Evolutionary conservation across 2,329 filamentous ascomycete genomes (phyloP).

Genomic region (Dissoconium aciculare): DNA sequence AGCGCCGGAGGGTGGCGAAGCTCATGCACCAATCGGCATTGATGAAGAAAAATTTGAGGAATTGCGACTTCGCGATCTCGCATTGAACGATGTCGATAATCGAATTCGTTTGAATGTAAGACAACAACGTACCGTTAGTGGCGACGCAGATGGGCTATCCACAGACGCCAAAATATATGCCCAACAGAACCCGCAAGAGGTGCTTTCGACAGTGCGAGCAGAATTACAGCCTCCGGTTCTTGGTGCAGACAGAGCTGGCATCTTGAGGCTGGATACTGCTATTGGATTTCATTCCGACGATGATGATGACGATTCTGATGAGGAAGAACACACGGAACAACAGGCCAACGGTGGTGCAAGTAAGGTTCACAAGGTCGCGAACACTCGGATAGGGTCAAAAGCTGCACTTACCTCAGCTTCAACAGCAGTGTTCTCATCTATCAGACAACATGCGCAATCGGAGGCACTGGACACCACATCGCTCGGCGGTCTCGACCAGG

Average conservation of each 20-base stretch:
- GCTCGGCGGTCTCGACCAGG: slow-evolving; percentile 24
- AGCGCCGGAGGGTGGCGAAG: slow-evolving; percentile 58
- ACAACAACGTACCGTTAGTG: slow-evolving; percentile 66
- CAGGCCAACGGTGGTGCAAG: slow-evolving; percentile 11
- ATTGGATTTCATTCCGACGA: slow-evolving; percentile 57
- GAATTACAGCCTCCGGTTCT: slow-evolving; percentile 41
- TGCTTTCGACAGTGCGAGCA: slow-evolving; percentile 48
- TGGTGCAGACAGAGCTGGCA: slow-evolving; percentile 18
- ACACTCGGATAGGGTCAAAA: slow-evolving; percentile 52
- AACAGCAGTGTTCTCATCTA: slow-evolving; percentile 49
- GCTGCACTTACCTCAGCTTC: slow-evolving; percentile 50
- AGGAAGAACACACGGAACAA: slow-evolving; percentile 14
- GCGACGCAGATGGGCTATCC: slow-evolving; percentile 29
- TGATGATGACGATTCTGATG: slow-evolving; percentile 42
- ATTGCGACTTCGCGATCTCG: slow-evolving; percentile 65
- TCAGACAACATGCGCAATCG: slow-evolving; percentile 35
- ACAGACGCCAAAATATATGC: slow-evolving; percentile 44
- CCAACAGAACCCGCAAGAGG: slow-evolving; percentile 53
- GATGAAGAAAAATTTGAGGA: slow-evolving; percentile 62
- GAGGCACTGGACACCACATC: slow-evolving; percentile 15
- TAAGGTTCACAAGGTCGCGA: slow-evolving; percentile 26
- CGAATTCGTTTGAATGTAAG: slow-evolving; percentile 75
- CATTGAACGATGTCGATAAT: slow-evolving; percentile 55
- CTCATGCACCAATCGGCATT: slow-evolving; percentile 48
- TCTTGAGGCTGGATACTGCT: slow-evolving; percentile 39